Conservation (phyloP, 2,329 filamentous ascomycete species). For the Scorias spongiosa region DNA sequence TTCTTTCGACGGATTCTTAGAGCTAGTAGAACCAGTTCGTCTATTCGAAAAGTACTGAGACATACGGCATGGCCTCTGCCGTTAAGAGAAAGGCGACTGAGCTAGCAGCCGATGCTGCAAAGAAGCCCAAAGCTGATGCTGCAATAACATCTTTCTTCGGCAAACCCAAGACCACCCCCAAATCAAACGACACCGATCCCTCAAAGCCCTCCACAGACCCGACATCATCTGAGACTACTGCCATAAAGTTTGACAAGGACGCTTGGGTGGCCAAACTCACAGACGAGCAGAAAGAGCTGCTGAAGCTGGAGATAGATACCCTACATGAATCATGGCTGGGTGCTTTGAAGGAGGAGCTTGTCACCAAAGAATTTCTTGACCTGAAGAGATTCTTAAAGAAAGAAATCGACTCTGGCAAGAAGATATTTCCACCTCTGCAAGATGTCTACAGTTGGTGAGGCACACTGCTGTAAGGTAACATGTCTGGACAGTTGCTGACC, state of each 20-base stretch:
- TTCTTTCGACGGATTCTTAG: too few relatives aligned
- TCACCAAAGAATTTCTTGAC: constrained; percentile 64
- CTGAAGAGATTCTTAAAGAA: constrained; percentile 75
- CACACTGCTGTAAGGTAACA: constrained; percentile 9
- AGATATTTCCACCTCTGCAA: constrained; percentile 71
- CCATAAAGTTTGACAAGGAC: constrained; percentile 63
- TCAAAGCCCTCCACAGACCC: constrained; percentile 12
- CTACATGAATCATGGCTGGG: constrained; percentile 84
- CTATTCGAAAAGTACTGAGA: not conserved
- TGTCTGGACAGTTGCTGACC: not conserved
- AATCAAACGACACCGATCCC: constrained; percentile 16
- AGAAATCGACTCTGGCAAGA: constrained; percentile 58
- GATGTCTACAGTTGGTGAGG: constrained; percentile 87
- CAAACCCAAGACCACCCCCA: constrained; percentile 39
- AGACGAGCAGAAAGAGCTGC: constrained; percentile 63
- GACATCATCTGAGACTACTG: constrained; percentile 17
- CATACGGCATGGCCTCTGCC: constrained; percentile 22
- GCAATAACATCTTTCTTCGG: constrained; percentile 86
- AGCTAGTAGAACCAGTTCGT: too few relatives aligned
- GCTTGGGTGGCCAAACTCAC: constrained; percentile 75
- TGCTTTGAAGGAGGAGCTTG: constrained; percentile 73
- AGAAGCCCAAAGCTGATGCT: constrained; percentile 44
- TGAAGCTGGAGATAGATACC: constrained; percentile 83
- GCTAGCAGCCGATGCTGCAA: constrained; percentile 27
- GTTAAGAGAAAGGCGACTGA: constrained; percentile 37